Conservation (phyloP, 257 asterid genomes). For the Salvia splendens region DNA sequence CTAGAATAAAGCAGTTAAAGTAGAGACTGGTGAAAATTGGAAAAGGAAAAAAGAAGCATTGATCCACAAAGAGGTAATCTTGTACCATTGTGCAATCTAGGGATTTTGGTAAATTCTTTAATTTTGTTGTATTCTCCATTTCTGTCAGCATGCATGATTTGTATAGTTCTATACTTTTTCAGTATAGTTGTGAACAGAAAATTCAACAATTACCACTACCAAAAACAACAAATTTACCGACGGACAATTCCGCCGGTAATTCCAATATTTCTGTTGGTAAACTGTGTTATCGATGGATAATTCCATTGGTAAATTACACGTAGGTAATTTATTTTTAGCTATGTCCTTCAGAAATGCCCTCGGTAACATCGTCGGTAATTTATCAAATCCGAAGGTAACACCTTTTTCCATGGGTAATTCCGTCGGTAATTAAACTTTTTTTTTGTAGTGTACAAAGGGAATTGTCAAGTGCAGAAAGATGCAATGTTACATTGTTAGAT, state of each 20-base stretch:
- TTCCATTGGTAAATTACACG: no score
- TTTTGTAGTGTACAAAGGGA: constrained; percentile 23
- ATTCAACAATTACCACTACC: constrained; percentile 29
- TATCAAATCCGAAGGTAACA: no score
- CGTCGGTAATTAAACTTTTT: no score
- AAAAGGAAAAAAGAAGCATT: constrained; percentile 47
- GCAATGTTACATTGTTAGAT: constrained; percentile 30
- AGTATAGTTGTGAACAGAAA: constrained; percentile 46
- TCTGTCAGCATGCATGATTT: not conserved
- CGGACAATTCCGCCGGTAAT: no score
- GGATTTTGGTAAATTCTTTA: constrained; percentile 17
- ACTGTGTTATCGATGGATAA: no score
- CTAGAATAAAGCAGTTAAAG: constrained; percentile 29
- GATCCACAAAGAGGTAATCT: constrained; percentile 55
- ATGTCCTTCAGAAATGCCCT: no score
- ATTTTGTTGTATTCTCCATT: not conserved
- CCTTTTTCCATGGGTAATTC: no score
- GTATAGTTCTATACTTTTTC: constrained; percentile 27
- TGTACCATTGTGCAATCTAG: constrained; percentile 4
- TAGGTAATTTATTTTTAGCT: no score
- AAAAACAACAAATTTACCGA: no score
- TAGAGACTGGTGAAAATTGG: constrained; percentile 46
- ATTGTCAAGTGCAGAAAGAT: constrained; percentile 50
- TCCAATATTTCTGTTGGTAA: no score
- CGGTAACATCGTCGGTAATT: no score